Base-by-base conservation (phyloP, 495 filamentous ascomycete species). In the Aspergillus taichungensis region DNA sequence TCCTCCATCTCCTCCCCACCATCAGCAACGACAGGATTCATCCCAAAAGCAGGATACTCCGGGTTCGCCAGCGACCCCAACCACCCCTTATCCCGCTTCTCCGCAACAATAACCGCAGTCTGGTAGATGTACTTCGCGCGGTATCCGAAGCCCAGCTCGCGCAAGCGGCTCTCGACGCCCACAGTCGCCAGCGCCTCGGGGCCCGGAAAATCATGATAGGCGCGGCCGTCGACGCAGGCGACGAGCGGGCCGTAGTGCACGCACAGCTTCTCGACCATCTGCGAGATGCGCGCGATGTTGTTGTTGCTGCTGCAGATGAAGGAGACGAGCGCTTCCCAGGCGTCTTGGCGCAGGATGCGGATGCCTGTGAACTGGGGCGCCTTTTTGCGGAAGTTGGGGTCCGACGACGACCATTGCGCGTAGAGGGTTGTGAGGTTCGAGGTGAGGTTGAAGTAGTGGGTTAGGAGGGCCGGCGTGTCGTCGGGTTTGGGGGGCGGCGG, bases 271-370 rank as follows among this genome's bases (percentile, higher is more conserved):
- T 90, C 79, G 13, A 96, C 87, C 92, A 99, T 97, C 59, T 90
- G 85, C 9, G 84, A 87, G 54, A 99, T 99, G 24, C 92, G 82
- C 5, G 78, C 73, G 46, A 99, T 99, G 59, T 99, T 95, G 64
- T 99, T 99, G 65, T 99, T 99, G 66, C 87, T 94, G 61, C 89
- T 95, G 73, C 92, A 97, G 45, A 99, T 96, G 61, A 99, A 99
- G 29, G 82, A 82, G 10, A 99, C 71, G 3, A 99, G 69, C 5
- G 94, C 82, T 64, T 99, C 92, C 94, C 92, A 99, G 7, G 92
- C 78, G 69, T 95, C 90, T 61, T 99, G 92, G 50, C 82, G 84
- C 6, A 99, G 73, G 47, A 97, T 95, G n/a, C 92, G 84, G 30
- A 99, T 85, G 11, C 92, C 92, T 0, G 83, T 81, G 59, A 97